Evolutionary conservation across 352 stramenopile species (phyloP).

Genomic region (Globisporangium paddicum): DNA sequence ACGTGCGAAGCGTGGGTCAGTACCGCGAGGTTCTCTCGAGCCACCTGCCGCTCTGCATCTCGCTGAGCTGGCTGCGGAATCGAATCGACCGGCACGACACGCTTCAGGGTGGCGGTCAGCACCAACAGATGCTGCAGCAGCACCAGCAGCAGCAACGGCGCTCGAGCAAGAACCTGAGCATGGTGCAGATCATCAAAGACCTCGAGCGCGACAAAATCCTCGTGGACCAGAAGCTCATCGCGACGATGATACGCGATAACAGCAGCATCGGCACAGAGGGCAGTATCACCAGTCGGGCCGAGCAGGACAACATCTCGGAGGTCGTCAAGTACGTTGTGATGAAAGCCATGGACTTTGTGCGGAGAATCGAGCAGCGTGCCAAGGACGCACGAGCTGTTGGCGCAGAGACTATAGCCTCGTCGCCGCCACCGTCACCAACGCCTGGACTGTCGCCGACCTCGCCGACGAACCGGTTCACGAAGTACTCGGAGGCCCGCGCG

Average conservation of each 20-base stretch:
- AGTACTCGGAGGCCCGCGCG: constrained; percentile 42
- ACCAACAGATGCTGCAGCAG: constrained; percentile 19
- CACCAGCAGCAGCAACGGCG: constrained; percentile 42
- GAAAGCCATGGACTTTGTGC: constrained; percentile 40
- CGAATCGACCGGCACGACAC: constrained; percentile 36
- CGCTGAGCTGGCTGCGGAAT: constrained; percentile 59
- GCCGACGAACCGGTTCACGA: constrained; percentile 28
- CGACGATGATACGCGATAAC: not conserved
- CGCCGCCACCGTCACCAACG: not conserved
- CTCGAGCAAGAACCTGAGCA: constrained; percentile 56
- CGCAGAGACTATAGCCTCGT: not conserved
- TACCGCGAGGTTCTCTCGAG: constrained; percentile 40
- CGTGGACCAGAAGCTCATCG: constrained; percentile 49
- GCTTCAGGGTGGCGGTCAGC: not conserved
- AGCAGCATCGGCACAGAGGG: not conserved
- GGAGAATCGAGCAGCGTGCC: constrained; percentile 7
- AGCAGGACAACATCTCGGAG: constrained; percentile 41
- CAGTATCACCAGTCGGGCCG: constrained; percentile 11
- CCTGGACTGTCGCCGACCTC: constrained; percentile 15
- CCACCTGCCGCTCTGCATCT: constrained; percentile 48
- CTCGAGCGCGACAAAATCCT: constrained; percentile 65
- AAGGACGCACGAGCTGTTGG: not conserved
- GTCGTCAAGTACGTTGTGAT: constrained; percentile 59
- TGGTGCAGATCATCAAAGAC: constrained; percentile 78
- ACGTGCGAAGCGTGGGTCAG: constrained; percentile 15